Percentiles rank a stretch among this genome's conserved stretches.
These are phyloP conservation scores for Cyberlindnera amylophila DNA, from an alignment of 805 yeast species.

Conservation along the genomic window DNA sequence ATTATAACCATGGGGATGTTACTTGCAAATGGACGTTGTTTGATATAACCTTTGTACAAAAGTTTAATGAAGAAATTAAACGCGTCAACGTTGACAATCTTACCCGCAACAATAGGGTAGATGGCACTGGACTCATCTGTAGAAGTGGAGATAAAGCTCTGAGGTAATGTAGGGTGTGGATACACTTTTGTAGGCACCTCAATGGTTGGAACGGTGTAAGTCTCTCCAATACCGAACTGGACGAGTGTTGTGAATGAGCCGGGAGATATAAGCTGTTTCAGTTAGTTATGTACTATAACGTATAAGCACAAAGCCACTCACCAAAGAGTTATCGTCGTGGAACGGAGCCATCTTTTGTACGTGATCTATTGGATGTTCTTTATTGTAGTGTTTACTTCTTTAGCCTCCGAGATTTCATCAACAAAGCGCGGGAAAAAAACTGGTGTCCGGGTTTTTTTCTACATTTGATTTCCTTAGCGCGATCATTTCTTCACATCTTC, in stretches of 20 bases:
- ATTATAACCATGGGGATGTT: slow-evolving; percentile 70
- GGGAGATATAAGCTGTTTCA: slow-evolving; percentile 57
- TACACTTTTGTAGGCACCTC: slow-evolving; percentile 78
- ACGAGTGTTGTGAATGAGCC: slow-evolving; percentile 75
- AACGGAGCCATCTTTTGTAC: slow-evolving; percentile 28
- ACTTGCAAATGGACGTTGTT: slow-evolving; percentile 27
- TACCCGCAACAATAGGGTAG: slow-evolving; percentile 61
- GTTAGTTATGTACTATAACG: slow-evolving; percentile 2
- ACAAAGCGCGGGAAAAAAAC: background rate
- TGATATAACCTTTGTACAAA: slow-evolving; percentile 43
- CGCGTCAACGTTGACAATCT: slow-evolving; percentile 65
- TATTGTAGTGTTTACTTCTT: background rate
- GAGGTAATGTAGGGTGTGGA: slow-evolving; percentile 35
- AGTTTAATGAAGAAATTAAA: slow-evolving; percentile 55
- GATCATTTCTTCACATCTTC: too few species aligned
- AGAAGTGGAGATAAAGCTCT: slow-evolving; percentile 30
- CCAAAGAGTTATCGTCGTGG: slow-evolving; percentile 26
- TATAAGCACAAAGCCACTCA: slow-evolving; percentile 8
- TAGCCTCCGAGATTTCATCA: background rate
- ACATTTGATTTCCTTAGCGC: too few species aligned
- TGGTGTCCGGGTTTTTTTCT: slow-evolving; percentile 1
- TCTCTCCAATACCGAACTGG: slow-evolving; percentile 72
- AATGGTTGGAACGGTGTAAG: slow-evolving; percentile 70
- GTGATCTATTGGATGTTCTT: background rate
- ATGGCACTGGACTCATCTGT: slow-evolving; percentile 40